These are phyloP conservation scores for Saccharomycopsis fibuligera DNA, from an alignment of 805 yeast species.

Conservation along the genomic window DNA sequence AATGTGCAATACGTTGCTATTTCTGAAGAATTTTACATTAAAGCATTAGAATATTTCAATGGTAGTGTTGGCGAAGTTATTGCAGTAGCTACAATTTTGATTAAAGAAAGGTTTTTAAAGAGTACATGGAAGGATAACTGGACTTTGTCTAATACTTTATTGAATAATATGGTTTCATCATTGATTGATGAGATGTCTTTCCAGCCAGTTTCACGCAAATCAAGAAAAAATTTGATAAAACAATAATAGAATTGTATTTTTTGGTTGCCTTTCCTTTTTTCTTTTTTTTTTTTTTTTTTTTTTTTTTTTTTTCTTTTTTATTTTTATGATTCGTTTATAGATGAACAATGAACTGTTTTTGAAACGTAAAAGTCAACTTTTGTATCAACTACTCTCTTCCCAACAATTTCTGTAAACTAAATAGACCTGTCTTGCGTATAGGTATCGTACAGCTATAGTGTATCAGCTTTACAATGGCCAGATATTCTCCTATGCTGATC, in stretches of 20 bases:
- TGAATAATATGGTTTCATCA: not conserved
- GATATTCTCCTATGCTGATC: too few species aligned
- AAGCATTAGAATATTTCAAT: slow-evolving; percentile 15
- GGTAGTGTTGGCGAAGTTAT: slow-evolving; percentile 4
- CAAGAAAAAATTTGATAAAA: not conserved
- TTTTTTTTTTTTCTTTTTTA: slow-evolving; percentile 22
- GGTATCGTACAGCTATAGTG: too few species aligned
- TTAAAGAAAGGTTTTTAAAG: not conserved
- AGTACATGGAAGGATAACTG: not conserved
- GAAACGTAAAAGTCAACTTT: too few species aligned
- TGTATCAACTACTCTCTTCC: too few species aligned
- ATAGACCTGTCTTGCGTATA: too few species aligned
- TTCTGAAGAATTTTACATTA: not conserved
- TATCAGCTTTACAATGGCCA: too few species aligned
- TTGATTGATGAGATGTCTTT: not conserved
- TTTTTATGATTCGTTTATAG: too few species aligned
- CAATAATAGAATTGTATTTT: not conserved
- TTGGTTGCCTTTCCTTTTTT: not conserved
- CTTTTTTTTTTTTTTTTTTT: slow-evolving; percentile 6
- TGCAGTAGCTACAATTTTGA: not conserved
- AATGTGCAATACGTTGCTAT: not conserved
- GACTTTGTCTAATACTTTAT: not conserved
- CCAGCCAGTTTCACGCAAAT: not conserved
- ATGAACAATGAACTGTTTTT: too few species aligned
- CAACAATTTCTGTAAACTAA: too few species aligned